Evolutionary conservation across 495 filamentous ascomycete species (phyloP), one percentile per base, ranked within the genome.

Genomic region (Podospora pseudocomata): DNA sequence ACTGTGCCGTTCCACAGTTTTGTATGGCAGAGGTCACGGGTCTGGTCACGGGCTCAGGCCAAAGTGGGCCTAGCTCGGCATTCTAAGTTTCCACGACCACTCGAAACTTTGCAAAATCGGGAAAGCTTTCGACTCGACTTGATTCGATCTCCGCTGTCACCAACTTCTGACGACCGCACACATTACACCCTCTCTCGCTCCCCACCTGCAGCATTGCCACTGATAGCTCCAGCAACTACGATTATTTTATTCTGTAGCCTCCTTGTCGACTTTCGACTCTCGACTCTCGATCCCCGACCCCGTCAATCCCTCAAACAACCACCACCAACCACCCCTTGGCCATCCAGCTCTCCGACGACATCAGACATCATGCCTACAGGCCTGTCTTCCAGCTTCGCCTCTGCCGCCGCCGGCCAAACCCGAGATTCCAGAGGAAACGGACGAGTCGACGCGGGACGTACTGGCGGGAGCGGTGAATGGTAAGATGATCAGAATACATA

Each of bases 381-480:
- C 80, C 86, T 92, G 73, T 86, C 90, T 69, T 92, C 91, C 69
- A 92, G 89, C 86, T 93, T 93, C 84, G 91, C 91, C 76, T 91
- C 90, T 71, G 90, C 91, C 69, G 90, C 91, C 71, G 90, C 91
- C 71, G 90, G 90, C 76, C 90, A 91, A 79, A 87, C 81, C 72
- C 81, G 83, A 74, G 84, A 86, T 68, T 85, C 73, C 3, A 72
- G 77, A 70, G 76, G 71, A 62, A 67, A 62, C 60, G 71, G 71
- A 68, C 67, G 74, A 64, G 66, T 69, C 56, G 74, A 77, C 65
- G 64, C 66, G 2, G 69, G 69, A 27, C 75, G 75, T 28, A 74
- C 74, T 5, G 70, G 74, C 15, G 75, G 74, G 39, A 73, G 72
- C 64, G 71, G 75, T 63, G 79, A 80, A 73, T 76, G 78, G 78